A percentile compares a stretch with the other conserved stretches of the same genome.
phyloP scores from a whole-genome alignment of 2,329 filamentous ascomycete species.

The Trichocomaceae sp. region DNA sequence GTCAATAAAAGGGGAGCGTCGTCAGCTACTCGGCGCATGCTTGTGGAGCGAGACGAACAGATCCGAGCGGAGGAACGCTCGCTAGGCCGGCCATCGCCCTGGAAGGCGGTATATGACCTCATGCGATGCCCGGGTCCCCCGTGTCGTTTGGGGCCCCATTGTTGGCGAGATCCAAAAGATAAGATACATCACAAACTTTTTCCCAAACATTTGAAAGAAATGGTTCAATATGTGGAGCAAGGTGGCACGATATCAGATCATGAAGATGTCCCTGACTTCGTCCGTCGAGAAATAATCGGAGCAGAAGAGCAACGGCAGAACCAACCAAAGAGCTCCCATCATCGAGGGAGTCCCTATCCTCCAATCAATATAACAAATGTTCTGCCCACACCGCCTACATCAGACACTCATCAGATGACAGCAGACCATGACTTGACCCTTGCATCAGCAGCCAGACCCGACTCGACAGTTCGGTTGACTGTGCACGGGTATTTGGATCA shows the following conservation, averaged over 20 bases:
- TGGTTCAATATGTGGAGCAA: not conserved
- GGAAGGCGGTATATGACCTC: not conserved
- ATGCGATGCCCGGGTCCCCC: not conserved
- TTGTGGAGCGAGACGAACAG: not conserved
- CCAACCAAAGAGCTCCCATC: not conserved
- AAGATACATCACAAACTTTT: not conserved
- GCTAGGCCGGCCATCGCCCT: not conserved
- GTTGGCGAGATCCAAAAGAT: not conserved
- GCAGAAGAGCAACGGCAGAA: not conserved
- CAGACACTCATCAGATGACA: not conserved
- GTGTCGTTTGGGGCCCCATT: not conserved
- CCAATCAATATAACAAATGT: not conserved
- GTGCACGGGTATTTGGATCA: too few relatives aligned
- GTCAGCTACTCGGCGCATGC: not conserved
- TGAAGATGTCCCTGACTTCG: not conserved
- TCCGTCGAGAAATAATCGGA: not conserved
- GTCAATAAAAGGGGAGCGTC: not conserved
- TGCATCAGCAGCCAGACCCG: too few relatives aligned
- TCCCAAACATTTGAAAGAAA: not conserved
- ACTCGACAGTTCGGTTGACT: too few relatives aligned
- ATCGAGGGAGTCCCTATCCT: not conserved
- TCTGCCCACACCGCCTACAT: not conserved
- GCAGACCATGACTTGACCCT: not conserved
- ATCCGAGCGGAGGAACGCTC: not conserved
- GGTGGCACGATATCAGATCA: not conserved